Base-by-base conservation (phyloP, 1,284 basidiomycete genomes). In the Naganishia liquefaciens region DNA sequence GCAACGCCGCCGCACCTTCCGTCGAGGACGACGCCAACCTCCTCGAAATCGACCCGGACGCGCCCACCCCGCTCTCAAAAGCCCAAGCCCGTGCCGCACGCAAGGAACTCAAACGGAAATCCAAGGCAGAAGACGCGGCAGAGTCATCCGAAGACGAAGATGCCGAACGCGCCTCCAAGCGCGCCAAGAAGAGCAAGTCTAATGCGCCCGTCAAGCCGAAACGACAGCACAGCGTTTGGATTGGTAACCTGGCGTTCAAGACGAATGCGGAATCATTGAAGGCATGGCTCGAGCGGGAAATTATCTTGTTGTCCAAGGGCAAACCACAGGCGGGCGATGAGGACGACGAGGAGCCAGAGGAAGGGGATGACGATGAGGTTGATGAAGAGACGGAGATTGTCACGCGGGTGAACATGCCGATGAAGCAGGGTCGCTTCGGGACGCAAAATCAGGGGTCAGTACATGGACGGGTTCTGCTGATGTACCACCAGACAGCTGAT, bases 211-310 rank as follows among this genome's bases (percentile, higher is more conserved):
- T 62, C 51, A 64, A 64, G 52, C 68, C 71, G 67, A 81, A 85
- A 76, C 84, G 87, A 46, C 86, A 91, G 73, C 88, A 92, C 73
- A 92, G 90, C 3, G 83, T 99, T 42, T 99, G 95, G 91, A 87
- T 98, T 43, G 95, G 96, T 51, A 99, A 99, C 77, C 76, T 99
- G 74, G 85, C 90, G 21, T 99, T 91, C 84, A 90, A 90, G 78
- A 97, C 94, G 21, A 90, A 88, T 0, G 79, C 84, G 54, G 87
- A 88, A 17, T 81, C 86, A 9, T 79, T 98, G 33, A 82, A 83
- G 52, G 78, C 78, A 21, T 91, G 92, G 78, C 88, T 96, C 74
- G 83, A 86, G 64, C 37, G 61, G 52, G 55, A 61, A 47, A 46
- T 66, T n/a, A 54, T 49, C 21, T 46, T 65, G 54, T 13, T 65